Percentiles rank a stretch among this genome's conserved stretches.
phyloP scores from a whole-genome alignment of 768 basidiomycete species.

The Hericium alpestre region DNA sequence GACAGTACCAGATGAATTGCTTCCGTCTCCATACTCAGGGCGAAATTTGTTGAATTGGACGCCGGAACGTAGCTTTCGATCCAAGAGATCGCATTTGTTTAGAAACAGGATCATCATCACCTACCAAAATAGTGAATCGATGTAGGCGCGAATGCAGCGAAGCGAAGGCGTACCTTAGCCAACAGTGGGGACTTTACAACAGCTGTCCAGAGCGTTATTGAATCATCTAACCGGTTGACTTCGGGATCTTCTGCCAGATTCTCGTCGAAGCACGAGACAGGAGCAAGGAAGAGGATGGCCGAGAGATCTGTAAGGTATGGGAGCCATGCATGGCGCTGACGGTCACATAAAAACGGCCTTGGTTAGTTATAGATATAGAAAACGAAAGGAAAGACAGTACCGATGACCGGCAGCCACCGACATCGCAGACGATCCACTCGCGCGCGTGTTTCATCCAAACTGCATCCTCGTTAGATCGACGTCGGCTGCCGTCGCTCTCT shows the following conservation, averaged over 20 bases:
- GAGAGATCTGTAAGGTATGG: constrained; percentile 73
- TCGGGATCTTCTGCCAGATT: constrained; percentile 56
- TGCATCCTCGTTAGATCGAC: neutral
- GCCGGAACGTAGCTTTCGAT: constrained; percentile 62
- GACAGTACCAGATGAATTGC: constrained; percentile 58
- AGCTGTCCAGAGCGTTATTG: constrained; percentile 59
- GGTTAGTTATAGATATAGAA: neutral
- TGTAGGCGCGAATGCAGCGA: neutral
- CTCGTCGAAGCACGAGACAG: constrained; percentile 59
- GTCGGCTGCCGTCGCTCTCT: neutral
- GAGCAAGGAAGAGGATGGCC: constrained; percentile 73
- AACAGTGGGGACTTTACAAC: constrained; percentile 57
- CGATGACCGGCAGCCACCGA: constrained; percentile 30
- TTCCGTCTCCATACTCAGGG: constrained; percentile 62
- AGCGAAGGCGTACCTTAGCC: constrained; percentile 30
- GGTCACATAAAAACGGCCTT: no score
- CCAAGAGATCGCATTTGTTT: constrained; percentile 70
- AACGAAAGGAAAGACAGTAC: neutral
- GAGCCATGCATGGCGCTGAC: constrained; percentile 55
- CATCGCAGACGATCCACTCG: constrained; percentile 62
- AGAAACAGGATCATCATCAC: constrained; percentile 52
- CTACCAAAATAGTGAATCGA: neutral
- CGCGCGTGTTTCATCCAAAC: constrained; percentile 21
- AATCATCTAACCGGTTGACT: constrained; percentile 70
- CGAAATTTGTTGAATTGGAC: constrained; percentile 56